Conservation (phyloP, 306 rosid genomes). For the Quillaja saponaria region DNA sequence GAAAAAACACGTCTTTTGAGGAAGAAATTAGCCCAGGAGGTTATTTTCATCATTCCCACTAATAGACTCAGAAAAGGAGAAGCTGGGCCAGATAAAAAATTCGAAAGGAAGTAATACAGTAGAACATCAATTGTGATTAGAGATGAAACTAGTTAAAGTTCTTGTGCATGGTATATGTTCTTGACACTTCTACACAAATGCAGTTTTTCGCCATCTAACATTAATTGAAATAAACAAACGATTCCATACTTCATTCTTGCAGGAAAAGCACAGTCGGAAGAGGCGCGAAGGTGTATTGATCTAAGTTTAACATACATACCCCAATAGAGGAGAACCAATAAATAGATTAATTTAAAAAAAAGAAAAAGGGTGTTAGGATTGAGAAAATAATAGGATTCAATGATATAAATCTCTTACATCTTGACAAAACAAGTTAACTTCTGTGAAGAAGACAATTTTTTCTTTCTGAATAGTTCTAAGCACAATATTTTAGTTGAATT, state of each 20-base stretch:
- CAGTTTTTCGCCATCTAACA: conserved; percentile 4
- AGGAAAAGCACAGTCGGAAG: neutral
- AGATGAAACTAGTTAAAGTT: neutral
- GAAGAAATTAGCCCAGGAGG: too few relatives aligned
- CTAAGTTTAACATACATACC: neutral
- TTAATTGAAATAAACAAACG: neutral
- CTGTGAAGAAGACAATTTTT: too few relatives aligned
- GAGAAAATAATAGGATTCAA: neutral
- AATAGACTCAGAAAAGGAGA: neutral
- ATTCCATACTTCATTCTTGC: conserved; percentile 1
- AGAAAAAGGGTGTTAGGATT: neutral
- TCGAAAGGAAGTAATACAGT: neutral
- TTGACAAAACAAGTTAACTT: neutral
- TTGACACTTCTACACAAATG: neutral
- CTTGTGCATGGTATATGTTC: neutral
- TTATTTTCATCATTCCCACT: too few relatives aligned
- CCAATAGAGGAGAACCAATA: conserved; percentile 2
- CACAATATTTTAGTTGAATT: too few relatives aligned
- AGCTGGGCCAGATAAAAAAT: neutral
- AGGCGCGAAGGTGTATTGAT: too few relatives aligned
- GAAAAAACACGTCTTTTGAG: too few relatives aligned
- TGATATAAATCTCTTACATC: conserved; percentile 9
- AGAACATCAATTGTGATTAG: neutral
- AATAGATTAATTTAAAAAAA: too few relatives aligned
- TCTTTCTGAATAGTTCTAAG: too few relatives aligned